A percentile compares a stretch with the other conserved stretches of the same genome.
Conservation (phyloP, 495 filamentous ascomycete species). For the Neurospora tetrasperma region DNA sequence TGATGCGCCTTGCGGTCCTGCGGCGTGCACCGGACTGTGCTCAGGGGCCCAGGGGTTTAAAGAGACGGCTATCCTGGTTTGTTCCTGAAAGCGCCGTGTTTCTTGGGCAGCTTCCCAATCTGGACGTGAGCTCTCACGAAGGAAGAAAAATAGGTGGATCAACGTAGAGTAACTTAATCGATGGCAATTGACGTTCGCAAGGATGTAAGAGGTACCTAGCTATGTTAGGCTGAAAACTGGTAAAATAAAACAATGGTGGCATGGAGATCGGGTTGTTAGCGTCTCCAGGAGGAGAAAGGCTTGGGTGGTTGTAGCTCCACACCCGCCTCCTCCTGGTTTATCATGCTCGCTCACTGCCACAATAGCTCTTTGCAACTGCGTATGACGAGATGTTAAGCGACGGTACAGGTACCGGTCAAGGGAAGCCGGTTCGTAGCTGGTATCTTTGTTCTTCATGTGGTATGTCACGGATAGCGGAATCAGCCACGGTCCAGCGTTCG, state of each 20-base stretch:
- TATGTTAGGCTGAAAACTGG: not conserved
- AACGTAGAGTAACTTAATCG: not conserved
- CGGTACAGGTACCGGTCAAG: not conserved
- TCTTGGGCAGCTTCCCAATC: not conserved
- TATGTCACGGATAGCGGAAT: not conserved
- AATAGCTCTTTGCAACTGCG: not conserved
- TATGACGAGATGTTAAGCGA: not conserved
- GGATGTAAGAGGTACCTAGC: not conserved
- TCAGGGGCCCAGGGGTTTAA: not conserved
- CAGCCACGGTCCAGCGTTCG: not conserved
- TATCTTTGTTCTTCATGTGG: not conserved
- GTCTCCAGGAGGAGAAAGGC: not conserved
- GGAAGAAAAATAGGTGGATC: not conserved
- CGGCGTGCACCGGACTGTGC: not conserved
- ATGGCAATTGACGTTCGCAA: not conserved
- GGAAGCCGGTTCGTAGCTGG: not conserved
- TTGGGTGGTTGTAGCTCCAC: not conserved
- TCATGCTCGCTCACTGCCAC: not conserved
- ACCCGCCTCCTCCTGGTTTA: not conserved
- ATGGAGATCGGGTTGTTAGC: not conserved
- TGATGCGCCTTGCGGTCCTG: not conserved
- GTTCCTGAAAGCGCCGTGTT: not conserved
- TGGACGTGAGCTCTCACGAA: not conserved
- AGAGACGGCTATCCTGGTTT: not conserved
- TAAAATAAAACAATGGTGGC: not conserved